These are phyloP conservation scores for Chalciporus piperatoides DNA, from an alignment of 1,284 basidiomycete species.

Conservation along the genomic window DNA sequence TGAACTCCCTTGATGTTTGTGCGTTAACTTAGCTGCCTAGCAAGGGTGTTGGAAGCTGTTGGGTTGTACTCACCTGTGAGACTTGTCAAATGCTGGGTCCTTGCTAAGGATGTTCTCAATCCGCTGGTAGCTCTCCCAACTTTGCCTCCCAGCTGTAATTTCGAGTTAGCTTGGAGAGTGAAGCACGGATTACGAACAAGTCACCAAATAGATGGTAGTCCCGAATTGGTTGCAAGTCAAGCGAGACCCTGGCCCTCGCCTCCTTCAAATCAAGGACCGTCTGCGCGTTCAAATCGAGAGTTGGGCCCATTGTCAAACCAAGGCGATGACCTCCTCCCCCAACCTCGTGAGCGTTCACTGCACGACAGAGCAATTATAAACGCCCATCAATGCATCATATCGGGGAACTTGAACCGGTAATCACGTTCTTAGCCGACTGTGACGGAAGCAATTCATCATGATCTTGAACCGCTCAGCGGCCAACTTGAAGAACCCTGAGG, in stretches of 20 bases:
- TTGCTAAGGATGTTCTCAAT: conserved; percentile 49
- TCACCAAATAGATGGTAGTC: conserved; percentile 50
- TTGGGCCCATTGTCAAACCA: conserved; percentile 4
- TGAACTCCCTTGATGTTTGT: conserved; percentile 20
- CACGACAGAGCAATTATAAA: not conserved
- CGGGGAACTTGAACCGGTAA: too few species aligned
- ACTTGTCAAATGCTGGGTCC: conserved; percentile 67
- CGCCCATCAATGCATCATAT: too few species aligned
- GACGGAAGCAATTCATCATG: too few species aligned
- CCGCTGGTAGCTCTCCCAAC: conserved; percentile 47
- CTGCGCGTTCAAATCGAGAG: conserved; percentile 39
- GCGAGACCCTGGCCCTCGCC: conserved; percentile 41
- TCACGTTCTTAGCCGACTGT: too few species aligned
- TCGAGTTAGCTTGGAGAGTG: not conserved
- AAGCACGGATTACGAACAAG: conserved; percentile 11
- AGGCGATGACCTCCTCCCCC: not conserved
- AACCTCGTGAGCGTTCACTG: not conserved
- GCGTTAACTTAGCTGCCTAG: not conserved
- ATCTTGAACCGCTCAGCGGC: too few species aligned
- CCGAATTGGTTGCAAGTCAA: conserved; percentile 42
- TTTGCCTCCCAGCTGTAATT: conserved; percentile 43
- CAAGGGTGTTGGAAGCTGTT: too few species aligned
- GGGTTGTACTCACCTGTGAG: conserved; percentile 40
- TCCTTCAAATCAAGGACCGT: conserved; percentile 48
- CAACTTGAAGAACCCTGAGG: too few species aligned